phyloP scores from a whole-genome alignment of 768 basidiomycete genomes.

The Dictyophora rubrovolvata region DNA sequence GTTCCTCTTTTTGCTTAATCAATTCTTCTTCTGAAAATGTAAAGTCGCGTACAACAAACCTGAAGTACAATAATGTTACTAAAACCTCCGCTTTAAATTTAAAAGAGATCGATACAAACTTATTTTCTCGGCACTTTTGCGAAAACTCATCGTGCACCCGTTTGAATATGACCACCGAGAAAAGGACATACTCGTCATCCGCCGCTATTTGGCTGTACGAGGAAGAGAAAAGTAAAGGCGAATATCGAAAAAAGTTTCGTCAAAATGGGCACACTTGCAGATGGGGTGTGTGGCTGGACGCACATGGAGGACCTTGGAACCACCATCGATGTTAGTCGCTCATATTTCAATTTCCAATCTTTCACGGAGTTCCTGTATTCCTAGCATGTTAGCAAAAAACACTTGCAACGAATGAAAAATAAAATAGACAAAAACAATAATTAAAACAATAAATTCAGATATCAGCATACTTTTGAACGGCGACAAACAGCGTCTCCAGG shows the following conservation, averaged over 20 bases:
- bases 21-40: slow-evolving; percentile 76
- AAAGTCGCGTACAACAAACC: slow-evolving; percentile 94
- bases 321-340: slow-evolving; percentile 79
- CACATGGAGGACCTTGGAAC: slow-evolving; percentile 88
- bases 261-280: slow-evolving; percentile 1
- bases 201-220: slow-evolving; percentile 57
- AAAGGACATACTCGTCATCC: slow-evolving; percentile 85
- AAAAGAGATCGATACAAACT: slow-evolving; percentile 38
- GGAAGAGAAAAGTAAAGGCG: neutral
- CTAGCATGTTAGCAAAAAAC: slow-evolving; percentile 8
- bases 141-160: slow-evolving; percentile 86
- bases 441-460: neutral
- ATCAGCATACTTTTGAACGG: slow-evolving; percentile 75
- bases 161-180: slow-evolving; percentile 80
- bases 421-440: neutral
- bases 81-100: neutral
- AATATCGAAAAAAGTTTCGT: neutral
- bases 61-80: slow-evolving; percentile 19
- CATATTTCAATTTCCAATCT: slow-evolving; percentile 86
- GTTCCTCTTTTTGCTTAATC: slow-evolving; percentile 69
- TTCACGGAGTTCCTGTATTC: slow-evolving; percentile 58
- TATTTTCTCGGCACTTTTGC: slow-evolving; percentile 92
- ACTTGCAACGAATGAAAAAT: neutral
- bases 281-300: slow-evolving; percentile 18
- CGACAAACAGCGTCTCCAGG: slow-evolving; percentile 84